Conservation (phyloP, 2,329 filamentous ascomycete genomes). For the Teratosphaeria pseudoeucalypti region DNA sequence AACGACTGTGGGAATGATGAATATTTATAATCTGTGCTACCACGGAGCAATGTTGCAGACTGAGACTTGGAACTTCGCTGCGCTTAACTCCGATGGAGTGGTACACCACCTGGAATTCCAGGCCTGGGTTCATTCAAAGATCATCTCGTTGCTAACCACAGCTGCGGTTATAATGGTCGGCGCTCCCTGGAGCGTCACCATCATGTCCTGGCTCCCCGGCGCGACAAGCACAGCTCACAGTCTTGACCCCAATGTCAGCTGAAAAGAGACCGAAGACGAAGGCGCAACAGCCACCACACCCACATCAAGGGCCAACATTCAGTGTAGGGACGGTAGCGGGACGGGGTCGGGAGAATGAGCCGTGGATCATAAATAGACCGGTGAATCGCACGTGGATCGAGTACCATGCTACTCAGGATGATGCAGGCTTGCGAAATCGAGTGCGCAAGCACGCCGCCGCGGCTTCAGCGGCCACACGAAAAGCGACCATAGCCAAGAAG, state of each 20-base stretch:
- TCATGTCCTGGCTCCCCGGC: not conserved
- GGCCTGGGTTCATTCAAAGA: not conserved
- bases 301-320: not conserved
- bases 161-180: not conserved
- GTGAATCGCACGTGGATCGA: not conserved
- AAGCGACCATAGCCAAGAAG: conserved; percentile 13
- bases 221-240: not conserved
- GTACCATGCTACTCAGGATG: not conserved
- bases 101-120: not conserved
- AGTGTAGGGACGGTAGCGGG: not conserved
- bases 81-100: not conserved
- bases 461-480: conserved; percentile 9
- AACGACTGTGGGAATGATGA: no score
- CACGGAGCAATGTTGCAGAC: not conserved
- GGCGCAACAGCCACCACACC: not conserved
- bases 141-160: not conserved
- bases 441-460: conserved; percentile 7
- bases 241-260: not conserved
- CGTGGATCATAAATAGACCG: not conserved
- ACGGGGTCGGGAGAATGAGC: not conserved
- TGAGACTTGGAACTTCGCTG: not conserved
- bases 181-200: not conserved
- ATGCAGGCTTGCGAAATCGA: not conserved
- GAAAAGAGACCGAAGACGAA: not conserved
- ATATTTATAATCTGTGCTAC: not conserved